Conservation (phyloP, 2,329 filamentous ascomycete genomes). For the Colletotrichum spaethianum region DNA sequence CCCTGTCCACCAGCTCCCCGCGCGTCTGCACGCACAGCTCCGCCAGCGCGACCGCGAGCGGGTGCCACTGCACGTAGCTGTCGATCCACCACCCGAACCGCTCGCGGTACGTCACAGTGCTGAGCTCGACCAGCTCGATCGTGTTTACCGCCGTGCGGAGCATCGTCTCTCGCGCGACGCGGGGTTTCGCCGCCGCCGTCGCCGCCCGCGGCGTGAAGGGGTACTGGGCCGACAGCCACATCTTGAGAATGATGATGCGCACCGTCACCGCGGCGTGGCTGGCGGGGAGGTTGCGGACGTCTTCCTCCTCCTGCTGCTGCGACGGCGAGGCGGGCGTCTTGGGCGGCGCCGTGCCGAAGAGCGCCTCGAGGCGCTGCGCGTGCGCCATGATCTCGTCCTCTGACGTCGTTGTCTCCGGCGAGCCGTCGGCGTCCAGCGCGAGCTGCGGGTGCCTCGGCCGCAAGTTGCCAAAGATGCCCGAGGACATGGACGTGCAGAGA, state of each 20-base stretch:
- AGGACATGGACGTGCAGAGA: slow-evolving; percentile 57
- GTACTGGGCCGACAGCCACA: slow-evolving; percentile 63
- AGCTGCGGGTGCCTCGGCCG: slow-evolving; percentile 54
- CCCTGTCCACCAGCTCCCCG: slow-evolving; percentile 61
- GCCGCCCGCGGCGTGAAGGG: slow-evolving; percentile 54
- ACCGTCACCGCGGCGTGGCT: slow-evolving; percentile 56
- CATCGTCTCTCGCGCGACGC: slow-evolving; percentile 58
- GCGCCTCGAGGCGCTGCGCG: slow-evolving; percentile 55
- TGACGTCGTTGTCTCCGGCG: slow-evolving; percentile 42
- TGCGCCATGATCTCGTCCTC: slow-evolving; percentile 58
- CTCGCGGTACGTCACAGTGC: slow-evolving; percentile 51
- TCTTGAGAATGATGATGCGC: slow-evolving; percentile 60
- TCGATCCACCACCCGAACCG: slow-evolving; percentile 64
- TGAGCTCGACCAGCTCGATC: slow-evolving; percentile 57
- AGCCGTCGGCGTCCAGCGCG: slow-evolving; percentile 26
- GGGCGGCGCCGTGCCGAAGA: slow-evolving; percentile 55
- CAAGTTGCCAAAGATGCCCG: slow-evolving; percentile 53
- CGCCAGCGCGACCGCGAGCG: slow-evolving; percentile 66
- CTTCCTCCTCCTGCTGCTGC: neutral
- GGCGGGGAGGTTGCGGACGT: slow-evolving; percentile 49
- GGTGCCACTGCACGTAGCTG: slow-evolving; percentile 69
- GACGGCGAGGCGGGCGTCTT: slow-evolving; percentile 34
- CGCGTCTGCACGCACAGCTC: slow-evolving; percentile 65
- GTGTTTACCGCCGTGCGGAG: slow-evolving; percentile 63
- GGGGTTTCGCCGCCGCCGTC: slow-evolving; percentile 46